phyloP scores from a whole-genome alignment of 805 yeast genomes.

The Wickerhamiella cacticola region DNA sequence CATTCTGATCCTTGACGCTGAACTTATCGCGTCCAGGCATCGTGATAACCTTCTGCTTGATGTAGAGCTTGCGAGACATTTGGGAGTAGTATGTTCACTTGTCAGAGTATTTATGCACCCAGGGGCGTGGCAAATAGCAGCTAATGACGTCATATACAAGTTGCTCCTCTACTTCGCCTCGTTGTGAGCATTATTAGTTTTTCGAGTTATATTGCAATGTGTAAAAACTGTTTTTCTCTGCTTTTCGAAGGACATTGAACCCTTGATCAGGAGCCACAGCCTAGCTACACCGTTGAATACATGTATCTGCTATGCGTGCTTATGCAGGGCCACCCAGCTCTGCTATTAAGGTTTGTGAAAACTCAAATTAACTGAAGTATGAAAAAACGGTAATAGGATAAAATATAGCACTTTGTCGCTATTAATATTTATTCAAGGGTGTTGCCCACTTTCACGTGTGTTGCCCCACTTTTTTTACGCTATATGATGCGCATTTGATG shows the following conservation, averaged over 20 bases:
- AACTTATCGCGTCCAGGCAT: slow-evolving; percentile 7
- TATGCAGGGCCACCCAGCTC: neutral
- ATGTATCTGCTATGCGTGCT: neutral
- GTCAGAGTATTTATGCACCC: neutral
- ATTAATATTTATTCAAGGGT: no score
- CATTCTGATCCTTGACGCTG: slow-evolving; percentile 9
- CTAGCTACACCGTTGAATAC: neutral
- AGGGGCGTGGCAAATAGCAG: slow-evolving; percentile 9
- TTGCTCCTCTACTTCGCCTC: neutral
- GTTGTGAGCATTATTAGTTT: neutral
- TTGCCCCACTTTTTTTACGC: no score
- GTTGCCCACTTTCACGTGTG: no score
- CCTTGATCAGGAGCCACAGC: neutral
- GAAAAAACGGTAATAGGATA: no score
- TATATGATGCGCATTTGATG: no score
- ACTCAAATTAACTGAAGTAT: no score
- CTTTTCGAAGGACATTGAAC: neutral
- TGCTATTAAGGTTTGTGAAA: no score
- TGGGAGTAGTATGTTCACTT: neutral
- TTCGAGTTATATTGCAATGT: no score
- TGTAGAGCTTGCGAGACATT: slow-evolving; percentile 9
- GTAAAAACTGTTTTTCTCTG: neutral
- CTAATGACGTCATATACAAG: neutral
- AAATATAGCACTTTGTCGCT: no score
- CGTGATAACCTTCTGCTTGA: slow-evolving; percentile 10